Conservation (phyloP, 2,329 filamentous ascomycete species). For the Cladophialophora exuberans region DNA sequence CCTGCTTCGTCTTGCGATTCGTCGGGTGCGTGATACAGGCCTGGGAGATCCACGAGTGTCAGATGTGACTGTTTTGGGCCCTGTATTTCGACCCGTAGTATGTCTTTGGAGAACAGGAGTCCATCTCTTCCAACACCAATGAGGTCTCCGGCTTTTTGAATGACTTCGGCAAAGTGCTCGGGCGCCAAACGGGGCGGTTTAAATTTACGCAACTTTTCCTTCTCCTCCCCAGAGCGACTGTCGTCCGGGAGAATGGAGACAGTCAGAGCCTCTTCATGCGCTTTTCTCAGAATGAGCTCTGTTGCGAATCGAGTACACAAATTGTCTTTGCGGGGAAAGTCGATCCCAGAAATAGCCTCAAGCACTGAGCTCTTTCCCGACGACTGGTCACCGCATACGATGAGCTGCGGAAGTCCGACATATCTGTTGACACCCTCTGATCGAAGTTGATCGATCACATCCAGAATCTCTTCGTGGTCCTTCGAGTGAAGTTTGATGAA, state of each 20-base stretch:
- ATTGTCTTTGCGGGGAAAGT: conserved; percentile 36
- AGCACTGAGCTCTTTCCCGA: conserved; percentile 39
- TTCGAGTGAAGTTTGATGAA: conserved; percentile 27
- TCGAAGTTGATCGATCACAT: conserved; percentile 36
- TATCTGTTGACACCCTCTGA: conserved; percentile 54
- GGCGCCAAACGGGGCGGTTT: conserved; percentile 29
- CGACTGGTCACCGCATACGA: conserved; percentile 40
- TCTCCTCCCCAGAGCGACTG: conserved; percentile 21
- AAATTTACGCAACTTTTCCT: conserved; percentile 27
- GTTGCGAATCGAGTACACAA: conserved; percentile 41
- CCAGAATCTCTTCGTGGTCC: conserved; percentile 27
- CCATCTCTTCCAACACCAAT: conserved; percentile 33
- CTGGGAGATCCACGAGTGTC: conserved; percentile 51
- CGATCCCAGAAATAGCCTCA: conserved; percentile 37
- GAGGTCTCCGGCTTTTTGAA: conserved; percentile 32
- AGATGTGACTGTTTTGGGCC: conserved; percentile 45
- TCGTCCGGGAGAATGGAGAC: conserved; percentile 32
- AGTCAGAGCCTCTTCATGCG: conserved; percentile 1
- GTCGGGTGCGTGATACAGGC: conserved; percentile 41
- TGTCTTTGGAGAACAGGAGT: conserved; percentile 44
- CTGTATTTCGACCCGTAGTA: conserved; percentile 47
- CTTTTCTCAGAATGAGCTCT: conserved; percentile 34
- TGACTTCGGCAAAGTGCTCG: conserved; percentile 32
- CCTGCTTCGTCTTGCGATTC: conserved; percentile 43
- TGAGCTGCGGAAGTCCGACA: conserved; percentile 44